Evolutionary conservation across 2,329 filamentous ascomycete genomes (phyloP), one percentile per base, ranked within the genome.

Genomic region (Claviceps maximensis): DNA sequence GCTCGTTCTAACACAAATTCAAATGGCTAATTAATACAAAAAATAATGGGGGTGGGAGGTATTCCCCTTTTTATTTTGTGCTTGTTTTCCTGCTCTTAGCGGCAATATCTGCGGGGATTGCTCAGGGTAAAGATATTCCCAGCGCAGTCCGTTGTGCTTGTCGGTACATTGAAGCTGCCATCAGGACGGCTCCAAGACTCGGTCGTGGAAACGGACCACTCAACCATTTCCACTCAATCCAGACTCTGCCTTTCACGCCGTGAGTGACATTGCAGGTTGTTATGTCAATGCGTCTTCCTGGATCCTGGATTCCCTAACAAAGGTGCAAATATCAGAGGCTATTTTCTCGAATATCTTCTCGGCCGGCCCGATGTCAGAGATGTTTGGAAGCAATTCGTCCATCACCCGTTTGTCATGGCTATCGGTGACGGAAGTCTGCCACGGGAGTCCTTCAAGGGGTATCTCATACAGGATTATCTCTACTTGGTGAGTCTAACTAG

Each of bases 401-500:
- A 89, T 58, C 91, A 97, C 63, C 80, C 84, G 0, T 97, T 97
- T 62, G 87, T 95, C 44, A 74, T 83, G 62, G 79, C 78, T 15
- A 74, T 97, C 63, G 89, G 86, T 0, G 75, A 84, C 54, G 89
- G 89, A 0, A 84, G 79, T 8, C 72, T 97, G 21, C 84, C 87
- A 0, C 60, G 85, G 1, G 79, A 86, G 45, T 84, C 82, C 0
- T 97, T 95, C 74, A 93, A 89, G 66, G 78, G 85, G 41, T 97
- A 96, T 65, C 80, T 97, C 53, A 77, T 93, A 10, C 91, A 97
- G 61, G 91, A 97, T 62, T 96, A 96, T 62, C 74, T 95, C 4
- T 97, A 93, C 63, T 71, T 96, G 45, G 86, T 93, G 61, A 44
- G 75, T 63, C 13, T 25, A 15, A 19, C 27, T n/a, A 33, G 13